Evolutionary conservation across 148 eudicot genomes (phyloP).

Genomic region (Hydrangea macrophylla): DNA sequence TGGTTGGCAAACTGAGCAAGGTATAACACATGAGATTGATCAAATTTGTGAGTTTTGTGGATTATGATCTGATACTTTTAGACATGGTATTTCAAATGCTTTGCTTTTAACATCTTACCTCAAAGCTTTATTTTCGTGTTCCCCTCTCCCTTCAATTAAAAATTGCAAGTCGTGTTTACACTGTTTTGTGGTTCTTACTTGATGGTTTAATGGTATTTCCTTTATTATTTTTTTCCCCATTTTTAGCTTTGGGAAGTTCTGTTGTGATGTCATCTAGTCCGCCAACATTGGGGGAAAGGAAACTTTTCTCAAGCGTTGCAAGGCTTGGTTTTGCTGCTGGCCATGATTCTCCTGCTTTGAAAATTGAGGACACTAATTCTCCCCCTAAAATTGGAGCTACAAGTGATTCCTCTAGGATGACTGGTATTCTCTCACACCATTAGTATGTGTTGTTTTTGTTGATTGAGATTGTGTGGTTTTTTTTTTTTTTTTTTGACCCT

Average conservation of each 20-base stretch:
- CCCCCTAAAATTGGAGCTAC: constrained; percentile 28
- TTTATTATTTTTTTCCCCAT: constrained; percentile 8
- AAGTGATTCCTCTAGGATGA: constrained; percentile 36
- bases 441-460: neutral
- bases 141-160: neutral
- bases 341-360: constrained; percentile 78
- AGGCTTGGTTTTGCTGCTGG: constrained; percentile 97
- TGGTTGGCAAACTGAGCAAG: neutral
- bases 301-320: constrained; percentile 75
- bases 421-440: constrained; percentile 27
- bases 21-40: neutral
- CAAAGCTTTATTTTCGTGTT: neutral
- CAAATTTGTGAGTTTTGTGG: too few species aligned
- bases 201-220: neutral
- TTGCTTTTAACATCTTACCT: neutral
- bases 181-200: neutral
- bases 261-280: constrained; percentile 55
- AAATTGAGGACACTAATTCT: constrained; percentile 33
- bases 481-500: neutral
- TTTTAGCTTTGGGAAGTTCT: constrained; percentile 74
- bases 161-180: too few species aligned
- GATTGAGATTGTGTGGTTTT: neutral
- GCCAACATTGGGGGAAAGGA: constrained; percentile 48
- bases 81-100: neutral
- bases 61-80: neutral